Base-by-base conservation (phyloP, 192 early-diverging fungal species). In the Linderina pennispora region DNA sequence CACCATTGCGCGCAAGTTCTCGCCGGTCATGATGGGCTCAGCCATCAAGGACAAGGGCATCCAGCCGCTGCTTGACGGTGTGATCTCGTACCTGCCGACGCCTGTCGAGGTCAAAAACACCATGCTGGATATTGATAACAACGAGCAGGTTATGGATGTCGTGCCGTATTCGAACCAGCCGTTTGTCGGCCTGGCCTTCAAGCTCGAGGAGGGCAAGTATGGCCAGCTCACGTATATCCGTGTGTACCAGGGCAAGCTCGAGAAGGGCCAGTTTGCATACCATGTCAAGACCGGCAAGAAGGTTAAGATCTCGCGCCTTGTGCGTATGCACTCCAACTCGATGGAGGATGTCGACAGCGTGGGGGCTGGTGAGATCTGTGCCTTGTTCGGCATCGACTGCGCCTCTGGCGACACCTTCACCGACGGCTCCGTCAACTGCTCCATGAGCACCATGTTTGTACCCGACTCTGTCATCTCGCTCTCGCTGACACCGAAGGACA, bases 361-460 rank as follows among this genome's bases (percentile, higher is more conserved):
- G 33, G 87, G 86, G 43, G 86, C 88, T 34, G 96, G 96, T 43
- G 96, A 98, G 69, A 98, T 98, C 48, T 92, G 93, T 69, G 96
- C 96, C 3, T 75, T 98, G 58, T 97, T 98, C 74, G 96, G 96
- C 58, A 83, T 98, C 49, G 93, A 98, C 43, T 97, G 93, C 59
- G 85, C 96, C 0, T 87, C 84, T 10, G 96, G 96, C 48, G 96
- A 98, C 76, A 94, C 96, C 4, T 98, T 98, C 53, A 95, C 90
- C 24, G 87, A 94, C 53, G 96, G 96, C 18, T 59, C 77, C 13
- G 45, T 83, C 19, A 76, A 80, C 39, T 87, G 84, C 66, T 77
- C 92, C 9, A 92, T 98, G 93, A 90, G 90, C 32, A 93, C 96
- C 34, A 98, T 98, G 87, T 95, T 84, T 68, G 93, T 98, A 15